Evolutionary conservation across 352 stramenopile genomes (phyloP), one percentile per base, ranked within the genome.

Genomic region (Elongisporangium senticosum): DNA sequence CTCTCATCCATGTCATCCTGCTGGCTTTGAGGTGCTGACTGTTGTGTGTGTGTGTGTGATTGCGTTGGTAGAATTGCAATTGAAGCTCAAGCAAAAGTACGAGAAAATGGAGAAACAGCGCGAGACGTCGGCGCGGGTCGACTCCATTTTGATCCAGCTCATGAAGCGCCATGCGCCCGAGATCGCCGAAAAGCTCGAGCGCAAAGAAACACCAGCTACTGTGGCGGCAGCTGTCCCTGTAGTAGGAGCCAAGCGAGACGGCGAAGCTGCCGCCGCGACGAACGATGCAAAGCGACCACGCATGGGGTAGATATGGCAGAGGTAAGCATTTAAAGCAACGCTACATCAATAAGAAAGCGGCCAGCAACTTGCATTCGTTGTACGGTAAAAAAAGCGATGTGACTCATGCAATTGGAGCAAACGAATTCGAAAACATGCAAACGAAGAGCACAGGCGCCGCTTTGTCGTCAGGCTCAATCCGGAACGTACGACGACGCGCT

Each of bases 121-220:
- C 63, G 83, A 93, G 64, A 89, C 92, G 65, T 90, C 81, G 61
- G 81, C 85, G 21, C 79, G 83, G 26, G 79, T 94, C 7, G 83
- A 94, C 62, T 76, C 77, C 15, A 95, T 95, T 53, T 61, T 95
- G 53, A 85, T 95, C 51, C 80, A 88, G 28, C 68, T 95, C 22
- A 90, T 93, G 77, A 93, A 93, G 57, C 90, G 90, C 64, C 79
- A 94, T 55, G 82, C 82, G n/a, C 85, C 85, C 0, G 85, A 94
- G 56, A 90, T 93, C 56, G 77, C 82, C 8, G 78, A 89, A 59
- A 92, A 90, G 63, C 57, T 90, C 48, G 80, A 89, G 49, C 71
- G 57, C 47, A 79, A 76, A 21, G 72, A 86, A 17, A 69, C 61
- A 49, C 40, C 48, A 10, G 58, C 58, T 2, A 53, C 56, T 22